Evolutionary conservation across 1,139 yeast species (phyloP), one percentile per base, ranked within the genome.

Genomic region (Tardiomyces blankii): DNA sequence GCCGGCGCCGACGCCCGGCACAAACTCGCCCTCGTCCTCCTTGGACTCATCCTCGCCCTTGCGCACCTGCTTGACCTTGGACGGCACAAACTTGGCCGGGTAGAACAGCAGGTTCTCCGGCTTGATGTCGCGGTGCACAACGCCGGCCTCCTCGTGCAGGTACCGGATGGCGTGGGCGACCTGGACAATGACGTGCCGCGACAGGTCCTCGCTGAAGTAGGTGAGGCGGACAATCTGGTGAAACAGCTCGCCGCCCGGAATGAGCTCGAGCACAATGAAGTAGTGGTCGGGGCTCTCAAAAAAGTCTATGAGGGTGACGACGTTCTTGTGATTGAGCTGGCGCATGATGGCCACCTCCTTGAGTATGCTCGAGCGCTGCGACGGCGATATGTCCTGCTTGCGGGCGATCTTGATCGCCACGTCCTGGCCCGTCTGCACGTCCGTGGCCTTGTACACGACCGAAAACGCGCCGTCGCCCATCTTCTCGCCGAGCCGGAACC

Each of bases 401-500:
- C 93, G 94, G 41, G 94, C 75, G 6, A 91, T 81, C 64, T 93
- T 93, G 51, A 93, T 81, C 3, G 99, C 99, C 61, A 84, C 91
- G 47, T 82, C 79, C 48, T 76, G 75, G 44, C 74, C 66, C n/a
- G 84, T 80, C 49, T 79, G 80, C 41, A 80, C 73, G 54, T 91
- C 96, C 1, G 84, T 73, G 0, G 95, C 98, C 45, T 84, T 79
- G 44, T 83, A 84, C 5, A 91, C 97, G 6, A 95, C 88, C 3
- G 97, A 89, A 60, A 91, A 93, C 1, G 96, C 87, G 1, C 99
- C 99, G 61, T 88, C 96, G 9, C 99, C 99, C 40, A 93, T 74
- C 48, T 82, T 78, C 46, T 82, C 80, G 33, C 95, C 91, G 59
- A 91, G 88, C 52, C 80, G 79, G 65, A 89, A 93, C 38, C 42